Evolutionary conservation across 306 rosid species (phyloP).

Genomic region (Albizia julibrissin): DNA sequence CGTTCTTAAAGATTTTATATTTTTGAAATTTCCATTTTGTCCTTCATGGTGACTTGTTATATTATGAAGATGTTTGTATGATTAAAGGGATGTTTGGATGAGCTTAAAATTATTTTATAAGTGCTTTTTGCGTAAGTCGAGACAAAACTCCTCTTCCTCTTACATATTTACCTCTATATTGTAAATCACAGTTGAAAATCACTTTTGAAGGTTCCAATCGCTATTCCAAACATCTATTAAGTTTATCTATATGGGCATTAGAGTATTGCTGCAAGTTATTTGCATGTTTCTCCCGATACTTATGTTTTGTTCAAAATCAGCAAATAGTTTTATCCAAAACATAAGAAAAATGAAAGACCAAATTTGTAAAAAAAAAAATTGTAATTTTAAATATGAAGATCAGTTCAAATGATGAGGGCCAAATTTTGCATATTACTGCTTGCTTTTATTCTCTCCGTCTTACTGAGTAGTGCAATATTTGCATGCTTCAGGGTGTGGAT

Average conservation of each 20-base stretch:
- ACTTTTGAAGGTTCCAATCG: too few species aligned
- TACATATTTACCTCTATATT: too few species aligned
- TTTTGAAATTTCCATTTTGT: too few species aligned
- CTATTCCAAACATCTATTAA: too few species aligned
- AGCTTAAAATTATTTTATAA: too few species aligned
- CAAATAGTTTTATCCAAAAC: neutral
- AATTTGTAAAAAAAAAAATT: neutral
- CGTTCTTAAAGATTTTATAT: too few species aligned
- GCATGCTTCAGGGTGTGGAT: constrained; percentile 78
- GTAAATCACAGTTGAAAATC: too few species aligned
- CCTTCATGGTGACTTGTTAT: too few species aligned
- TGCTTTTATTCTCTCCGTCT: neutral
- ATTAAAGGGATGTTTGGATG: too few species aligned
- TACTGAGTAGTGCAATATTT: constrained; percentile 11
- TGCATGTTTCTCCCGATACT: neutral
- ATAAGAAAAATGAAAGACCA: neutral
- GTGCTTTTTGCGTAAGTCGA: too few species aligned
- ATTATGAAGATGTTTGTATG: too few species aligned
- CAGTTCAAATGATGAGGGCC: neutral
- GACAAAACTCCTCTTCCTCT: too few species aligned
- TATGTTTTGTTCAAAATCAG: neutral
- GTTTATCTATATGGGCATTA: neutral
- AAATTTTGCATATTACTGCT: neutral
- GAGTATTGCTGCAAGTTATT: neutral
- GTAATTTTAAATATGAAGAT: neutral